Evolutionary conservation across 257 asterid species (phyloP), one percentile per base, ranked within the genome.

Genomic region (Solanum bulbocastanum): DNA sequence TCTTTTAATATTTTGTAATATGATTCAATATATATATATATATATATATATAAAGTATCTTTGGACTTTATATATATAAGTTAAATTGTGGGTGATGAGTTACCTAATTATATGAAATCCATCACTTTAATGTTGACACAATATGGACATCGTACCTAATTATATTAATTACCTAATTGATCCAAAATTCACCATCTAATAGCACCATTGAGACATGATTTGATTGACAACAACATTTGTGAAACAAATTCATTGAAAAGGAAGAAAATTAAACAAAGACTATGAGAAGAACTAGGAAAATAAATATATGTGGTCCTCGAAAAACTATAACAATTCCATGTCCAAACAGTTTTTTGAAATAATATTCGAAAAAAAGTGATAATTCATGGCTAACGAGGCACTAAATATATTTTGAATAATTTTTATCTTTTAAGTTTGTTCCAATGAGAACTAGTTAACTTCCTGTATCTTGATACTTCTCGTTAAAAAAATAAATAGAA

Each of bases 141-240:
- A 62, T 62, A 10, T 62, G 71, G 33, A 62, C 32, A n/a, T n/a
- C 32, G 3, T 62, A n/a, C 3, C 71, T 62, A 30, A 30, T 30
- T 30, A 58, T 58, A 2, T 58, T 60, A 60, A 22, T 60, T 60
- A 73, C 30, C 46, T 73, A 73, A 81, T 81, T 9, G 39, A 46
- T 78, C 39, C 60, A 30, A 81, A 87, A 83, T 60, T 87, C 65
- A 66, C 81, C 88, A 81, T 49, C 36, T 79, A 88, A 49, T 49
- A 87, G 14, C 62, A 88, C 83, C 71, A 49, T 11, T 42, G 66
- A 42, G 73, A 49, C 42, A 73, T 18, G 32, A 82, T 49, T 87
- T 66, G 88, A 88, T 87, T 84, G 93, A 79, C 88, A 66, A 76
- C 15, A 65, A 33, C 32, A 49, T 49, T 30, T 49, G 22, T 56